phyloP scores from a whole-genome alignment of 2,329 filamentous ascomycete genomes.

The Calonectria leucothoes region DNA sequence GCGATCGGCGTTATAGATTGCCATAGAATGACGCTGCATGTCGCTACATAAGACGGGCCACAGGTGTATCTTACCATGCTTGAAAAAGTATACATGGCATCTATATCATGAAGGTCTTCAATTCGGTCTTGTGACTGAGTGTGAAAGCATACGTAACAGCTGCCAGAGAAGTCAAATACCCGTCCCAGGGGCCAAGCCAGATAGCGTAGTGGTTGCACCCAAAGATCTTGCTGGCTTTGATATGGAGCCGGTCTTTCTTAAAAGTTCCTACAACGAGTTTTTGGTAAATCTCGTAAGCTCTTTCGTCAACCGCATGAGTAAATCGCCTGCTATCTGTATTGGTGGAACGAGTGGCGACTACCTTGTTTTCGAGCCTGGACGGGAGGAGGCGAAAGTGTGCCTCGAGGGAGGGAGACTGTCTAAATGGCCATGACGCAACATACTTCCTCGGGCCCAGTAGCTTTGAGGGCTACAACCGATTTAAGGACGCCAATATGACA shows the following conservation, averaged over 20 bases:
- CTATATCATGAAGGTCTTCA: constrained; percentile 49
- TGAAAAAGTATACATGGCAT: background rate
- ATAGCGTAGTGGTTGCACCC: background rate
- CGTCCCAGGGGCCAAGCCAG: background rate
- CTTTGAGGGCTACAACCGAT: background rate
- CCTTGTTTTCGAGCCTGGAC: background rate
- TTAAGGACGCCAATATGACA: background rate
- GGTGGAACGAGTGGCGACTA: background rate
- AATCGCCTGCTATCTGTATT: background rate
- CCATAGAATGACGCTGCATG: background rate
- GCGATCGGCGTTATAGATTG: background rate
- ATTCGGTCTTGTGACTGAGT: background rate
- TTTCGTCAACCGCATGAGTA: background rate
- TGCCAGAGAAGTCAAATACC: background rate
- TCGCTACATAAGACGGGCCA: background rate
- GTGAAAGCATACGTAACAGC: background rate
- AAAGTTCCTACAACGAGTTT: background rate
- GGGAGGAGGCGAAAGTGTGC: background rate
- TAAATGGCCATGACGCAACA: background rate
- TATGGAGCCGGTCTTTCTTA: background rate
- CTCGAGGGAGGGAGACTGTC: background rate
- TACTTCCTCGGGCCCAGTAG: background rate
- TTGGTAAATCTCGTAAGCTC: background rate
- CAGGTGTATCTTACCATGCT: background rate
- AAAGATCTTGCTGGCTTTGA: background rate